A percentile compares a stretch with the other conserved stretches of the same genome.
phyloP scores from a whole-genome alignment of 441 rosid genomes.

The Populus tomentosa region DNA sequence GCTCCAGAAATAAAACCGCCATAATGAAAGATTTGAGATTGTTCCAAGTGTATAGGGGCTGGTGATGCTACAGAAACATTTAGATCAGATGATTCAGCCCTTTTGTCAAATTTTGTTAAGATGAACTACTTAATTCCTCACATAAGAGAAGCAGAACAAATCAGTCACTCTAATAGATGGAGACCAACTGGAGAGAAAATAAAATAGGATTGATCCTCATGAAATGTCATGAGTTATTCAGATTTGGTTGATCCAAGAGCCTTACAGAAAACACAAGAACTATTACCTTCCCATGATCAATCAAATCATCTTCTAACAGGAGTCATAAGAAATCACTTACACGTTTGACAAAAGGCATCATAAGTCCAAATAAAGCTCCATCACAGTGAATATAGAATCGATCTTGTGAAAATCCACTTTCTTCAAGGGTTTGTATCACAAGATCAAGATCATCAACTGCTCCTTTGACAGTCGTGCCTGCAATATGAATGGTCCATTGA shows the following conservation, averaged over 20 bases:
- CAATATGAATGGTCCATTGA: constrained; percentile 10
- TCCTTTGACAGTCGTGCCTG: constrained; percentile 95
- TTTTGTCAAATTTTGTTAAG: background rate
- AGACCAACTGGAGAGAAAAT: background rate
- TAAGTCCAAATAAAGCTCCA: constrained; percentile 92
- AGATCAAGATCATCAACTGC: constrained; percentile 95
- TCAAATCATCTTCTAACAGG: background rate
- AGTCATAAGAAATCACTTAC: constrained; percentile 37
- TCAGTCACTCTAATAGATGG: background rate
- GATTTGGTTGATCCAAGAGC: background rate
- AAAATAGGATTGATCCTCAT: background rate
- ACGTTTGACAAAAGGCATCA: constrained; percentile 92
- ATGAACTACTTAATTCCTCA: background rate
- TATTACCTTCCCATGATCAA: background rate
- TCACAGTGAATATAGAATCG: constrained; percentile 88
- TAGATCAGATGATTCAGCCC: background rate
- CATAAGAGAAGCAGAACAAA: background rate
- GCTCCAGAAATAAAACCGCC: background rate
- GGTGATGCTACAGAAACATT: background rate
- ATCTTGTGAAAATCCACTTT: constrained; percentile 65
- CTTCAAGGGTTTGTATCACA: constrained; percentile 81
- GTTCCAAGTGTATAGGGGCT: background rate
- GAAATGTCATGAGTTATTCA: background rate
- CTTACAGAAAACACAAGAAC: background rate
- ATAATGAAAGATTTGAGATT: background rate